These are phyloP conservation scores for Trichoderma simmonsii DNA, from an alignment of 2,329 filamentous ascomycete species.

Conservation along the genomic window DNA sequence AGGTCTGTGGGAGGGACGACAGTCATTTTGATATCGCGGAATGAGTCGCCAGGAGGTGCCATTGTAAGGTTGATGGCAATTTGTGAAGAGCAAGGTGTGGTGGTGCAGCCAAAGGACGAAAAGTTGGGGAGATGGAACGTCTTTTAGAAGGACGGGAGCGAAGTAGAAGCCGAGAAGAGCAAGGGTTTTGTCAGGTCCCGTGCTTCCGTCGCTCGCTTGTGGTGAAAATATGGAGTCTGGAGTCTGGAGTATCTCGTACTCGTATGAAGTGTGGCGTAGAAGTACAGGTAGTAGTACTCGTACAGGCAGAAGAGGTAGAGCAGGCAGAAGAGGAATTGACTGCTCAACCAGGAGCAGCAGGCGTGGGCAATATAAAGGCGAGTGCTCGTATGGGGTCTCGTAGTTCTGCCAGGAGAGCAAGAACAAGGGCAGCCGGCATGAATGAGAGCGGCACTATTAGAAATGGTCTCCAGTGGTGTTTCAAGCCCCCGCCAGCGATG, in stretches of 20 bases:
- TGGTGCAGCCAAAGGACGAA: neutral
- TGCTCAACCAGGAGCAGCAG: slow-evolving; percentile 8
- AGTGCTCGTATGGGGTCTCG: neutral
- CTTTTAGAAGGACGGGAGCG: neutral
- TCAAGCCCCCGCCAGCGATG: neutral
- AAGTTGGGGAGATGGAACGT: neutral
- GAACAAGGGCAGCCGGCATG: neutral
- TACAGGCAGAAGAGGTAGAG: neutral
- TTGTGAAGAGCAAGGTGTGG: neutral
- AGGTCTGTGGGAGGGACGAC: slow-evolving; percentile 26
- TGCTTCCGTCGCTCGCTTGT: slow-evolving; percentile 3
- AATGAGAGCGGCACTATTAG: neutral
- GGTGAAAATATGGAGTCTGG: neutral
- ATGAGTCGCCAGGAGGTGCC: slow-evolving; percentile 21
- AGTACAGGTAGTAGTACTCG: neutral
- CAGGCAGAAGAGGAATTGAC: neutral
- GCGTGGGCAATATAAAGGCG: slow-evolving; percentile 5
- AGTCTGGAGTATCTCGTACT: neutral
- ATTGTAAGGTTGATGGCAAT: neutral
- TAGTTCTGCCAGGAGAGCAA: neutral
- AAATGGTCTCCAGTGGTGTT: neutral
- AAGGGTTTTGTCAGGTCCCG: slow-evolving; percentile 9
- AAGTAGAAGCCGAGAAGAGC: neutral
- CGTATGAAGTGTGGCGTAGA: neutral
- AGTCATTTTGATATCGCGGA: slow-evolving; percentile 26